Evolutionary conservation across 2,329 filamentous ascomycete species (phyloP), one percentile per base, ranked within the genome.

Genomic region (Phaeoacremonium minimum): DNA sequence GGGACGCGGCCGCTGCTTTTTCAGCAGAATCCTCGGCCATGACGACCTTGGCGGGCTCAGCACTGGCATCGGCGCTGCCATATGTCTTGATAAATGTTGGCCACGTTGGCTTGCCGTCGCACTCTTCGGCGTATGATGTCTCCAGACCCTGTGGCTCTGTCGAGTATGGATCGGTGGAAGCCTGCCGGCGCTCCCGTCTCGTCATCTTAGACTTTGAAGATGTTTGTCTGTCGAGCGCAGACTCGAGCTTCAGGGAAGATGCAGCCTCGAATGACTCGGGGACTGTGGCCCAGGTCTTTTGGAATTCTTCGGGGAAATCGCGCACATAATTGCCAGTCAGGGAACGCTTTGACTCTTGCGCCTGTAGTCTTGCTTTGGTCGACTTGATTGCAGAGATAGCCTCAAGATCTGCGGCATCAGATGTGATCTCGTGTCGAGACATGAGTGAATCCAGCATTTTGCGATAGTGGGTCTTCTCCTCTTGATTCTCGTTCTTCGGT

Each of bases 271-370:
- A 31, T 15, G 41, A 30, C 11, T 41, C 34, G 18, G 22, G 34
- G 17, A 30, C 6, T 40, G 36, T 46, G 28, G 52, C 56, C 71
- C 71, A 74, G 2, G 61, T 61, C 5, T 51, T 49, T 1, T 60
- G 46, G 37, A 72, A 74, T 4, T 75, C 71, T 40, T 76, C 70
- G 1, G 71, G 69, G 40, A 75, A 76, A 47, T 76, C 73, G 19
- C 63, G 65, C 7, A 56, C 53, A 42, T 66, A 75, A 43, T 68
- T 71, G 4, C 71, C 72, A 7, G 67, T 72, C 33, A 75, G 39
- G 8, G 41, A 32, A 20, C 18, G 12, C n/a, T 17, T 18, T 15
- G 41, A 31, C 15, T 35, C 12, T n/a, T 35, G 16, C 22, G 14
- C 19, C 18, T 9, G 9, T 9, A 26, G 48, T 16, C 44, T 39